Evolutionary conservation across 73 alveolate genomes (phyloP).

Genomic region (Stentor roeselii): DNA sequence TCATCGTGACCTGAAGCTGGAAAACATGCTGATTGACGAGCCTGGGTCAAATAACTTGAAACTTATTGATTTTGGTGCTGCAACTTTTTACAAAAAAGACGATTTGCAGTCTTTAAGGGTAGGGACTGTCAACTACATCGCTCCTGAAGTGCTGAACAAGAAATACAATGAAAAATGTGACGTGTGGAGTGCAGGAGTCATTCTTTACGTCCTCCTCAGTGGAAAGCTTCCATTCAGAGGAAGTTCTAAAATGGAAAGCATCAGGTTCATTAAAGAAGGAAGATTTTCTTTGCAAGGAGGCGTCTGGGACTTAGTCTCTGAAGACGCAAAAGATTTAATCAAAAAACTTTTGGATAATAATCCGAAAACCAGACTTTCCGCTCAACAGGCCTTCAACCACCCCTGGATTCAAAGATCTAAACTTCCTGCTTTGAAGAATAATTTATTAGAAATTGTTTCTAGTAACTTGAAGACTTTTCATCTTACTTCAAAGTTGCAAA

Average conservation of each 20-base stretch:
- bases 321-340: constrained; percentile 30
- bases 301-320: constrained; percentile 37
- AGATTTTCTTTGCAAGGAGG: too few species aligned
- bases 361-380: constrained; percentile 41
- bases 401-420: constrained; percentile 45
- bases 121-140: constrained; percentile 47
- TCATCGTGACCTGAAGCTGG: constrained; percentile 58
- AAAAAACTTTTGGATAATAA: constrained; percentile 36
- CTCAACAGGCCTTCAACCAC: constrained; percentile 38
- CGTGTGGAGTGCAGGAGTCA: constrained; percentile 49
- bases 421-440: too few species aligned
- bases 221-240: constrained; percentile 46
- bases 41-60: too few species aligned
- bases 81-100: too few species aligned
- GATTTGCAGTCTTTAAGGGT: too few species aligned
- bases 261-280: too few species aligned
- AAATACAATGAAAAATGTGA: constrained; percentile 53
- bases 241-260: too few species aligned
- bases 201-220: constrained; percentile 38
- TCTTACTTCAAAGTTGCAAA: too few species aligned
- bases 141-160: constrained; percentile 55
- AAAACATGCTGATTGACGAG: constrained; percentile 55
- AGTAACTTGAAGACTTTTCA: too few species aligned
- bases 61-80: too few species aligned
- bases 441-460: too few species aligned